phyloP scores from a whole-genome alignment of 805 yeast genomes.

The Kregervanrija pseudodelftensis region DNA sequence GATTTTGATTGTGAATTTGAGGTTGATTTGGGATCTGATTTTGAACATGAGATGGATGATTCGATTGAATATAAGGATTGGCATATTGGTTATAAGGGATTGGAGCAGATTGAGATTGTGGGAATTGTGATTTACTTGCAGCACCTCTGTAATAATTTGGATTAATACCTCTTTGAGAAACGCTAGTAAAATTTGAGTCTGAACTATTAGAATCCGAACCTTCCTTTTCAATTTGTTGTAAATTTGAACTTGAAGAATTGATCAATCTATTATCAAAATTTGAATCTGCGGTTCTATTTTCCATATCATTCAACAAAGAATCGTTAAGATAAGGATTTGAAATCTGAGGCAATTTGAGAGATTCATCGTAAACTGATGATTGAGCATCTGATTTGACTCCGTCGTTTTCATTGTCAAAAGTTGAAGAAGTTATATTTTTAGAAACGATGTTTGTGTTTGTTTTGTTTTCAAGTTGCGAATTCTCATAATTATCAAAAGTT shows the following conservation, averaged over 20 bases:
- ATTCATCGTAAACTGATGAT: background rate
- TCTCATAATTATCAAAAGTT: background rate
- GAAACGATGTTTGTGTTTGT: background rate
- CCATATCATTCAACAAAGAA: background rate
- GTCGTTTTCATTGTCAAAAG: background rate
- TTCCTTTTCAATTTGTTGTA: conserved; percentile 1
- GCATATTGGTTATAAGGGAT: background rate
- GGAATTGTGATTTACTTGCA: conserved; percentile 3
- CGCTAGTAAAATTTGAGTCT: conserved; percentile 65
- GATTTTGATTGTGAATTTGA: conserved; percentile 11
- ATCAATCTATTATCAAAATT: background rate
- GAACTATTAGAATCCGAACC: conserved; percentile 28
- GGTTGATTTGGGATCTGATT: conserved; percentile 10
- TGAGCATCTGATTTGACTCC: conserved; percentile 1
- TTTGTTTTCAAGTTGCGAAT: too few relatives aligned
- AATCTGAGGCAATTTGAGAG: conserved; percentile 7
- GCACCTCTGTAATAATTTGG: conserved; percentile 42
- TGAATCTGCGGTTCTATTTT: background rate
- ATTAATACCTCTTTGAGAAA: conserved; percentile 69
- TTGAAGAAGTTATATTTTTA: background rate
- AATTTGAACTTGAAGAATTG: background rate
- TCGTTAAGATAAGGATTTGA: conserved; percentile 7
- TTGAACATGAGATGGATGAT: conserved; percentile 6
- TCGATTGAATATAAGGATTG: background rate
- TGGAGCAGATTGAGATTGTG: background rate